Evolutionary conservation across 1,139 yeast genomes (phyloP).

Genomic region (Yamadazyma triangularis): DNA sequence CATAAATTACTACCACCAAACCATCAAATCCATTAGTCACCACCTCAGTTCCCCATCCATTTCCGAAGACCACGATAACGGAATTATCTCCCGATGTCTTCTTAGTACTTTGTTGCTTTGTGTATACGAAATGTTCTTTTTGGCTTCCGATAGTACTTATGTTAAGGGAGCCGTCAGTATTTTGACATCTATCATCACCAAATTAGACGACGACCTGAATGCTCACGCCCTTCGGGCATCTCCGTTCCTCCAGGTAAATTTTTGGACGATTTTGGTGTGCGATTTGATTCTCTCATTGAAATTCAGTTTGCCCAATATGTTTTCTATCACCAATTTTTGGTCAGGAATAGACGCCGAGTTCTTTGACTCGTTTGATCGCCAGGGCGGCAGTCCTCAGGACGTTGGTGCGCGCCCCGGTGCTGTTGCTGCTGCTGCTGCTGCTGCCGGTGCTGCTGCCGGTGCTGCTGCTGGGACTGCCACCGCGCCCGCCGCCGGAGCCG

Average conservation of each 20-base stretch:
- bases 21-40: conserved; percentile 29
- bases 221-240: conserved; percentile 22
- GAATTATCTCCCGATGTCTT: conserved; percentile 31
- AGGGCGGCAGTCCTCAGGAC: no score
- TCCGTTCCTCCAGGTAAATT: conserved; percentile 29
- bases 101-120: conserved; percentile 35
- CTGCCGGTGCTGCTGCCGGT: no score
- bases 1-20: conserved; percentile 33
- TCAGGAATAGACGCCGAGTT: conserved; percentile 26
- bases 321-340: conserved; percentile 29
- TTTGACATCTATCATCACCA: conserved; percentile 23
- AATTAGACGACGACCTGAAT: conserved; percentile 11
- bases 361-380: conserved; percentile 18
- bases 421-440: no score
- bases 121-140: conserved; percentile 34
- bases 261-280: conserved; percentile 33
- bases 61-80: conserved; percentile 20
- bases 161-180: conserved; percentile 34
- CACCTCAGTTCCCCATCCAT: conserved; percentile 19
- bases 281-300: conserved; percentile 34
- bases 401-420: no score
- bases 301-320: conserved; percentile 26
- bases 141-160: conserved; percentile 32
- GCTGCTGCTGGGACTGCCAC: no score
- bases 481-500: no score